Conservation (phyloP, 2,329 filamentous ascomycete genomes). For the Diaporthe sp. region DNA sequence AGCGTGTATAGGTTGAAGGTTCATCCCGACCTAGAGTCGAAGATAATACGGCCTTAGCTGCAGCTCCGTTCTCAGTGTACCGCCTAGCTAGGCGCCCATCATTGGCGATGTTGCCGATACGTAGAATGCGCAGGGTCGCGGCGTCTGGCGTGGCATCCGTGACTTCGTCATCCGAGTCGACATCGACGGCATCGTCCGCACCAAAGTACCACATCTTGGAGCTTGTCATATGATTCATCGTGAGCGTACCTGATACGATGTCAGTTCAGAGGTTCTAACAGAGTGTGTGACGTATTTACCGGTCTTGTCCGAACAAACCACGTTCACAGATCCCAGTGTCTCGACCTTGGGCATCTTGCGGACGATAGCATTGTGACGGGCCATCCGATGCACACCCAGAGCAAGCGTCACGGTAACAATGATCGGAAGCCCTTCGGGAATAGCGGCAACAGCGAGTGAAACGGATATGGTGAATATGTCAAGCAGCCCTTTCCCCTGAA, state of each 20-base stretch:
- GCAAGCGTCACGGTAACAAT: slow-evolving; percentile 98
- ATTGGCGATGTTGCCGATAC: slow-evolving; percentile 97
- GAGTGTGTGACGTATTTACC: slow-evolving; percentile 59
- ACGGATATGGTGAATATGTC: slow-evolving; percentile 99
- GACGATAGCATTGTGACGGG: slow-evolving; percentile 93
- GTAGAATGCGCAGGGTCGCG: slow-evolving; percentile 83
- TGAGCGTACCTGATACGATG: slow-evolving; percentile 79
- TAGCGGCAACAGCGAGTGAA: slow-evolving; percentile 94
- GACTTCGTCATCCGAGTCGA: slow-evolving; percentile 68
- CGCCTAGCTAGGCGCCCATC: slow-evolving; percentile 86
- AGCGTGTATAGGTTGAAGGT: slow-evolving; percentile 80
- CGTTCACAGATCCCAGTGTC: slow-evolving; percentile 97
- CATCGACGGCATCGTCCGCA: slow-evolving; percentile 64
- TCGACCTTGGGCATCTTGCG: slow-evolving; percentile 96
- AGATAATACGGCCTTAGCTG: slow-evolving; percentile 85
- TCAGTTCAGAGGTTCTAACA: neutral
- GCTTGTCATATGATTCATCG: slow-evolving; percentile 98
- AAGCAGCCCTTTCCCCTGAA: slow-evolving; percentile 89
- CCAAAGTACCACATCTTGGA: slow-evolving; percentile 98
- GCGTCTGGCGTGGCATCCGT: slow-evolving; percentile 74
- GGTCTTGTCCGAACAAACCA: slow-evolving; percentile 99
- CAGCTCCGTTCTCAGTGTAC: slow-evolving; percentile 78
- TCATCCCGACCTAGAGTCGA: slow-evolving; percentile 81
- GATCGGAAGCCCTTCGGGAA: slow-evolving; percentile 95
- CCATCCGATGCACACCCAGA: slow-evolving; percentile 96